phyloP scores from a whole-genome alignment of 257 asterid genomes.

The Capsicum baccatum region DNA sequence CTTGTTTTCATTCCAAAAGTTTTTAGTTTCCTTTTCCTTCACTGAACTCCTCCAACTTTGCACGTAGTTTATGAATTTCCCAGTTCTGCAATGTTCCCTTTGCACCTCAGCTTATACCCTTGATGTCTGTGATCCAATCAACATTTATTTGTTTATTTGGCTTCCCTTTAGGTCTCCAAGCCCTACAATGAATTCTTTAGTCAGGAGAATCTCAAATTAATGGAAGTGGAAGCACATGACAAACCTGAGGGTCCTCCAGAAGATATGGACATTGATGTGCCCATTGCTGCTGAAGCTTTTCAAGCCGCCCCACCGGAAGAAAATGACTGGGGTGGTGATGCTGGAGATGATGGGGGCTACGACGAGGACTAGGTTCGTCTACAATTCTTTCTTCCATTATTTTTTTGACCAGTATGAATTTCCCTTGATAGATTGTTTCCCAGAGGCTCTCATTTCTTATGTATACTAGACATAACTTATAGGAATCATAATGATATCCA shows the following conservation, averaged over 20 bases:
- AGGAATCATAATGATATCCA: background rate
- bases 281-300: slow-evolving; percentile 38
- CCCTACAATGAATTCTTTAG: slow-evolving; percentile 74
- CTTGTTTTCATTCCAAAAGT: background rate
- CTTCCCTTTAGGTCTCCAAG: slow-evolving; percentile 63
- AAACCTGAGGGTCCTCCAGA: slow-evolving; percentile 37
- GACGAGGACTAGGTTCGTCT: slow-evolving; percentile 57
- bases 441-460: background rate
- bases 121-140: background rate
- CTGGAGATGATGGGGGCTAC: slow-evolving; percentile 55
- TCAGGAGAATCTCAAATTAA: slow-evolving; percentile 51
- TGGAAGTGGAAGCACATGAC: slow-evolving; percentile 50
- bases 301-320: slow-evolving; percentile 50
- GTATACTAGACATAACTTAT: background rate
- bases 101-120: background rate
- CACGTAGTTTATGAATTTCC: background rate
- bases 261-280: slow-evolving; percentile 46
- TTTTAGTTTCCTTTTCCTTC: background rate
- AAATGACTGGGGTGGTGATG: slow-evolving; percentile 61
- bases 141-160: background rate
- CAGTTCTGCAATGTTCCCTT: background rate
- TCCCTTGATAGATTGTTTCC: background rate
- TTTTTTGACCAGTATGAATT: background rate
- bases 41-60: background rate
- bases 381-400: background rate